Evolutionary conservation across 352 stramenopile genomes (phyloP).

Genomic region (Thalassiosira hispida): DNA sequence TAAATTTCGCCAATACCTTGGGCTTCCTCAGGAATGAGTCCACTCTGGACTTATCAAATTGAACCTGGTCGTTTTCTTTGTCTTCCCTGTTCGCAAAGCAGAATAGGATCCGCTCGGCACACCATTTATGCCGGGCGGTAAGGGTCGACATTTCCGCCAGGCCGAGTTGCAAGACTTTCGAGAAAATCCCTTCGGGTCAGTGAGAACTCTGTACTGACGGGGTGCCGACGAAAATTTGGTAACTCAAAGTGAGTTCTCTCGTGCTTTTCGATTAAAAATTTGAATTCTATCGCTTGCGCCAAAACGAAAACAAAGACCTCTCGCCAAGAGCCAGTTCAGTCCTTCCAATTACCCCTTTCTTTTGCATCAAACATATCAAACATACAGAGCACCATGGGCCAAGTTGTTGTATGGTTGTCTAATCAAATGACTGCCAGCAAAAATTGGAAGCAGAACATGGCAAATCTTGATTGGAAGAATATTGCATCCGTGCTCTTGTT

Average conservation of each 20-base stretch:
- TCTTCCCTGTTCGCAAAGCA: constrained; percentile 55
- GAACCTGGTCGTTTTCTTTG: constrained; percentile 57
- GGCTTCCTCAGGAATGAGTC: constrained; percentile 66
- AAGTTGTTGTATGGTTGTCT: background rate
- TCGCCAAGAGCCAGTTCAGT: no score
- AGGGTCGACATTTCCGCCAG: constrained; percentile 43
- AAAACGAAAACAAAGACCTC: no score
- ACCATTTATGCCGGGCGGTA: constrained; percentile 63
- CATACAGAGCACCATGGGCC: background rate
- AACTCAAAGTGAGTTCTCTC: no score
- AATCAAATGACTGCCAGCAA: background rate
- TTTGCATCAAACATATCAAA: background rate
- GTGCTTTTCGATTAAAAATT: background rate
- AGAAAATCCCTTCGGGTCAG: background rate
- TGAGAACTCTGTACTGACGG: no score
- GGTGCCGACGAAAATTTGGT: no score
- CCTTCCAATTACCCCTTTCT: no score
- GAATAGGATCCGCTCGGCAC: constrained; percentile 57
- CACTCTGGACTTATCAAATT: constrained; percentile 57
- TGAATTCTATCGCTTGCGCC: no score
- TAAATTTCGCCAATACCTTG: constrained; percentile 65
- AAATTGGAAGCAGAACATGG: constrained; percentile 4
- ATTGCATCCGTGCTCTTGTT: constrained; percentile 18
- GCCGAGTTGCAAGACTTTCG: background rate
- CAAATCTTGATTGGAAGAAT: constrained; percentile 19